Evolutionary conservation across 768 basidiomycete species (phyloP).

Genomic region (Pisolithus orientalis): DNA sequence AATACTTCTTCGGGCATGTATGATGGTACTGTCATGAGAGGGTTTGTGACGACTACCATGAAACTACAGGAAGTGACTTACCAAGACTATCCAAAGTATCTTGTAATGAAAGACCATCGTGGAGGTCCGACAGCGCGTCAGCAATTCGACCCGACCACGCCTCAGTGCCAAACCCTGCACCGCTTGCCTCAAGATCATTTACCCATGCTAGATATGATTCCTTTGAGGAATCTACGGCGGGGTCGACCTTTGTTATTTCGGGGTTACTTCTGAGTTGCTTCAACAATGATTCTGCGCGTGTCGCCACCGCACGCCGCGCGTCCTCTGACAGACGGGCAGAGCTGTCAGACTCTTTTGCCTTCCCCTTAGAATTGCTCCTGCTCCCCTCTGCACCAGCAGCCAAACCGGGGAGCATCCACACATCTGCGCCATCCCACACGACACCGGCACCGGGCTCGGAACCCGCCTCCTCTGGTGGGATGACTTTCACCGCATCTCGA

Average conservation of each 20-base stretch:
- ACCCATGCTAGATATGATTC: constrained; percentile 61
- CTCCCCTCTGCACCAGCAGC: constrained; percentile 16
- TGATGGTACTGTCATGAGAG: constrained; percentile 53
- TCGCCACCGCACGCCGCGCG: constrained; percentile 53
- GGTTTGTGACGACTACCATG: not conserved
- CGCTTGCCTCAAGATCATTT: constrained; percentile 48
- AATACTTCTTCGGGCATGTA: constrained; percentile 59
- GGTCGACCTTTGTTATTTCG: constrained; percentile 69
- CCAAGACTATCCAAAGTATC: constrained; percentile 54
- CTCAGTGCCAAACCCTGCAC: constrained; percentile 38
- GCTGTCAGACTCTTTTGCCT: constrained; percentile 31
- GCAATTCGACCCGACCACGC: constrained; percentile 51
- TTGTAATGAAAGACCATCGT: constrained; percentile 48
- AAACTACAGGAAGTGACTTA: constrained; percentile 25
- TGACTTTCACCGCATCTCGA: constrained; percentile 85
- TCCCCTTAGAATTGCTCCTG: constrained; percentile 21
- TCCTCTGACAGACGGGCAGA: constrained; percentile 29
- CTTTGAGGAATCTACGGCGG: constrained; percentile 53
- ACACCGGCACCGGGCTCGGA: constrained; percentile 32
- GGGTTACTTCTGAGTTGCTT: constrained; percentile 70
- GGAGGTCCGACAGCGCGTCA: constrained; percentile 42
- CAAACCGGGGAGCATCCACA: constrained; percentile 65
- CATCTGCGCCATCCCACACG: constrained; percentile 81
- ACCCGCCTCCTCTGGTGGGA: constrained; percentile 66
- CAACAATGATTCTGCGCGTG: constrained; percentile 72